phyloP scores from a whole-genome alignment of 345 rosid genomes.

The Gossypium thurberi region DNA sequence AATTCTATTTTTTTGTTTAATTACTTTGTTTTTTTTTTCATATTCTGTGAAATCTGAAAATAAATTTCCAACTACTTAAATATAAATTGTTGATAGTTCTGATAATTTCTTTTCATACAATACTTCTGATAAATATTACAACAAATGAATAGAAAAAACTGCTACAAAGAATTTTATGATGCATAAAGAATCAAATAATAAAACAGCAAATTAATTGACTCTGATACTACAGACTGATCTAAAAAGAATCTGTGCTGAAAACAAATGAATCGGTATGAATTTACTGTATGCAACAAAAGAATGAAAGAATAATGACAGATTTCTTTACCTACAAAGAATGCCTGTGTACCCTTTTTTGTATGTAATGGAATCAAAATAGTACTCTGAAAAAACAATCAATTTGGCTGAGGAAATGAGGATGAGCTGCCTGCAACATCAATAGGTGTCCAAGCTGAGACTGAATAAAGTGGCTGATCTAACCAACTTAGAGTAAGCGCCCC shows the following conservation, averaged over 20 bases:
- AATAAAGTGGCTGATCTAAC: slow-evolving; percentile 78
- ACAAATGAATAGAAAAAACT: background rate
- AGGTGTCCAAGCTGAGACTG: slow-evolving; percentile 82
- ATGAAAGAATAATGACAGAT: slow-evolving; percentile 45
- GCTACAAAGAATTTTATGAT: slow-evolving; percentile 10
- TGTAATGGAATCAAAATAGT: slow-evolving; percentile 14
- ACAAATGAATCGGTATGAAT: slow-evolving; percentile 6
- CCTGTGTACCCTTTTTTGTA: background rate
- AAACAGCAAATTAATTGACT: background rate
- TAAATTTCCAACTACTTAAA: too few species aligned
- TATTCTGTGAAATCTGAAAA: too few species aligned
- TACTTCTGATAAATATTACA: background rate
- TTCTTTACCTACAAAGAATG: slow-evolving; percentile 40
- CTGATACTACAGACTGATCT: background rate
- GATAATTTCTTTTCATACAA: background rate
- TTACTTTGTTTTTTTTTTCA: too few species aligned
- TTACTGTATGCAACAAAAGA: slow-evolving; percentile 40
- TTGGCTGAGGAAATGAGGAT: slow-evolving; percentile 51
- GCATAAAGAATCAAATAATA: slow-evolving; percentile 16
- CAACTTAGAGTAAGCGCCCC: slow-evolving; percentile 62
- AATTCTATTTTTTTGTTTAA: too few species aligned
- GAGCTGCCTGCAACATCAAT: slow-evolving; percentile 55
- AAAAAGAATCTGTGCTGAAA: background rate
- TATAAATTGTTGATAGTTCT: too few species aligned
- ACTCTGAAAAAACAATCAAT: slow-evolving; percentile 26